phyloP scores from a whole-genome alignment of 805 yeast genomes.

The Blastobotrys parvus region DNA sequence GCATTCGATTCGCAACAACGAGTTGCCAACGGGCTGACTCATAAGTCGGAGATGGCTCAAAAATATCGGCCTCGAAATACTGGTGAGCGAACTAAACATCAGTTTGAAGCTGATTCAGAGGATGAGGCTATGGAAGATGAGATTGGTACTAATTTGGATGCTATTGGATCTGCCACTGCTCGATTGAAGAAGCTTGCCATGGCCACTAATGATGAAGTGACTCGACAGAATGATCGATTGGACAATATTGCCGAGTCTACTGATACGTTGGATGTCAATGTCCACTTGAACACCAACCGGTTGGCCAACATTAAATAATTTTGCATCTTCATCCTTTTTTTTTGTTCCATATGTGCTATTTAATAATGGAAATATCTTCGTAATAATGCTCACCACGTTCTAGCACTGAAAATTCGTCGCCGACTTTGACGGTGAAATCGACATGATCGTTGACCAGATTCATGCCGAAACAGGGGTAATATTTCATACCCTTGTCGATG shows the following conservation, averaged over 20 bases:
- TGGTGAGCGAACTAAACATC: slow-evolving; percentile 55
- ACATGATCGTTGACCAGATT: slow-evolving; percentile 18
- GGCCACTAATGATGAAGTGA: slow-evolving; percentile 68
- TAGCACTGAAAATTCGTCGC: slow-evolving; percentile 22
- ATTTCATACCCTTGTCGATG: slow-evolving; percentile 22
- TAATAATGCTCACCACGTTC: slow-evolving; percentile 15
- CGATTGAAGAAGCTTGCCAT: slow-evolving; percentile 67
- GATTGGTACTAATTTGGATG: slow-evolving; percentile 73
- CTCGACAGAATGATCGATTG: slow-evolving; percentile 66
- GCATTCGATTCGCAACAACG: slow-evolving; percentile 62
- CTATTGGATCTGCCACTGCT: slow-evolving; percentile 57
- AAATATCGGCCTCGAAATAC: slow-evolving; percentile 23
- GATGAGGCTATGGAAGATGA: slow-evolving; percentile 91
- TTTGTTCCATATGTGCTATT: not conserved
- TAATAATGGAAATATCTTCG: not conserved
- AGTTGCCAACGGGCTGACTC: slow-evolving; percentile 42
- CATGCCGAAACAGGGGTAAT: slow-evolving; percentile 26
- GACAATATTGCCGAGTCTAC: slow-evolving; percentile 75
- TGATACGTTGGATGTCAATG: slow-evolving; percentile 73
- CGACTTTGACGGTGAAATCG: slow-evolving; percentile 19
- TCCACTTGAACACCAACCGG: slow-evolving; percentile 67
- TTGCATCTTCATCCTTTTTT: too few relatives aligned
- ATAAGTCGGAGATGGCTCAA: slow-evolving; percentile 29
- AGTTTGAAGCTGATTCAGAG: slow-evolving; percentile 83
- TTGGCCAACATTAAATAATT: slow-evolving; percentile 38